Percentiles rank a stretch among this genome's conserved stretches.
Evolutionary conservation across 306 rosid genomes (phyloP).

Genomic region (Fragaria nilgerrensis): DNA sequence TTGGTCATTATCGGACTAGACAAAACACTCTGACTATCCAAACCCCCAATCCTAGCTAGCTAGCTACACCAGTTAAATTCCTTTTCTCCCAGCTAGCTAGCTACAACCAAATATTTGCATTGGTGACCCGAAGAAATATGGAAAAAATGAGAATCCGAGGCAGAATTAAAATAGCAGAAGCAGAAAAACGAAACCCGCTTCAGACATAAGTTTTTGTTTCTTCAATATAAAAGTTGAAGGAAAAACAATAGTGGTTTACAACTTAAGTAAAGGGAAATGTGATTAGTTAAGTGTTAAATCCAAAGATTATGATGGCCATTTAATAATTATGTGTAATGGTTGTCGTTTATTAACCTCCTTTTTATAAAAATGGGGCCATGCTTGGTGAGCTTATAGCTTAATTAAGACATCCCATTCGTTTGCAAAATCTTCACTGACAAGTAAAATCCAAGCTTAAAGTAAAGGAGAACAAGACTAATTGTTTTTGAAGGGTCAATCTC

Average conservation of each 20-base stretch:
- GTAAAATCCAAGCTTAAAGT: background rate
- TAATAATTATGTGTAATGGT: background rate
- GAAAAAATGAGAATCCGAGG: slow-evolving; percentile 27
- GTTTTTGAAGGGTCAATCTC: background rate
- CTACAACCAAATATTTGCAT: slow-evolving; percentile 1
- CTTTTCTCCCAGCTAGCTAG: background rate
- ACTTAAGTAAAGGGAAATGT: background rate
- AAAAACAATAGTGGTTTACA: background rate
- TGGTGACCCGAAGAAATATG: background rate
- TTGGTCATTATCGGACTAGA: slow-evolving; percentile 14
- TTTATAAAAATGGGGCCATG: background rate
- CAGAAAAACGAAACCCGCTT: background rate
- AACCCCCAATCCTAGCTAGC: background rate
- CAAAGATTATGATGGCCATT: background rate
- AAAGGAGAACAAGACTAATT: background rate
- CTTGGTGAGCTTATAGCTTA: background rate
- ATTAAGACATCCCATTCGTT: background rate
- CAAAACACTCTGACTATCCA: slow-evolving; percentile 13
- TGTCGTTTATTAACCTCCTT: background rate
- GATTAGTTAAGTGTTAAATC: background rate
- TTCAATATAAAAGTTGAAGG: background rate
- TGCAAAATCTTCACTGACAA: background rate
- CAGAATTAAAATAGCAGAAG: background rate
- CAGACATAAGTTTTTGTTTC: background rate
- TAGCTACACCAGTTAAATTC: background rate